Base-by-base conservation (phyloP, 108 stramenopile species). In the Licmophora abbreviata region DNA sequence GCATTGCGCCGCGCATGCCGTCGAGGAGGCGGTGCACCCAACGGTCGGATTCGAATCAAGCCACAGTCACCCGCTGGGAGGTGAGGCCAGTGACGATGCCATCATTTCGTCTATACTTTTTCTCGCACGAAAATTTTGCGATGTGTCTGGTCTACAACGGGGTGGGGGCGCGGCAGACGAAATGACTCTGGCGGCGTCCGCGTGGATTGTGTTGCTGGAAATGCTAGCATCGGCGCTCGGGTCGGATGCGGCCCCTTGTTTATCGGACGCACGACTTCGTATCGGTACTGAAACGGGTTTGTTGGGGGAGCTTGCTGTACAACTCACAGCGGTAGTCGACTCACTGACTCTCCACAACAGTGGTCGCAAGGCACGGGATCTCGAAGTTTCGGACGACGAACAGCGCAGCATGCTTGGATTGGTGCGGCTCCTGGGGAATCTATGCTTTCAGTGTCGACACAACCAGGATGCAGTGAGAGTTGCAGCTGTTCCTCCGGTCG, bases 401-500 rank as follows among this genome's bases (percentile, higher is more conserved):
- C 85, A 91, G 52, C 45, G 61, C 27, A 51, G 55, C 17, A 67
- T 82, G 27, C 64, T 67, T 25, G 36, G 61, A 4, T 48, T 74
- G 29, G 89, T 91, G 25, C 81, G 83, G 33, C 48, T 85, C 31
- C 34, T 85, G 36, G 85, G 80, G 0, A 91, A 91, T 51, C 34
- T 85, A 37, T 75, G 75, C 38, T 83, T 68, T 50, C 61, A 71
- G 42, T 87, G 80, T 62, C 63, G 59, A 18, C 29, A 53, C 33
- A 87, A 85, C 58, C 89, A 87, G 67, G 79, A 91, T 56, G 28
- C 62, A 15, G 18, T 91, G 45, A 68, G 89, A 24, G 59, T 43
- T 17, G 81, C 65, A 11, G 29, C 44, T 9, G 67, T 80, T 32
- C 80, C 82, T 29, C 8, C 54, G 24, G 32, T 32, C 8, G 29